A percentile compares a stretch with the other conserved stretches of the same genome.
Evolutionary conservation across 352 stramenopile species (phyloP).

Genomic region (Globisporangium radiosum): DNA sequence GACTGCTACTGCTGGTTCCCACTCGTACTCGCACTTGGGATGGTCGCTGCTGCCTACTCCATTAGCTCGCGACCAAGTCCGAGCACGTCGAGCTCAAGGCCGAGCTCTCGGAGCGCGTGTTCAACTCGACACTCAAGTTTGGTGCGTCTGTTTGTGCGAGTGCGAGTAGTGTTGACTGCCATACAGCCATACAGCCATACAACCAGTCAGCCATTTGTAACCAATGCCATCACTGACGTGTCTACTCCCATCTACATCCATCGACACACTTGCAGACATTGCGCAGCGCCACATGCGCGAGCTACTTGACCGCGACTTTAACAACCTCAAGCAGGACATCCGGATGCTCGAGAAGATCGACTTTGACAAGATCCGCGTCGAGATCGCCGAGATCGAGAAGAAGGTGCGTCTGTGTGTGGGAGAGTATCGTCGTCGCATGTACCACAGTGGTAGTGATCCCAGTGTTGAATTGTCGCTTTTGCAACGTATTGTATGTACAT

Average conservation of each 20-base stretch:
- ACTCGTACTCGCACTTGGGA: background rate
- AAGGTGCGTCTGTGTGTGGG: slow-evolving; percentile 23
- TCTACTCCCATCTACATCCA: no score
- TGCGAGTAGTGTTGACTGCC: no score
- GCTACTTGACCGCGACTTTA: slow-evolving; percentile 85
- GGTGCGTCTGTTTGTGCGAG: slow-evolving; percentile 23
- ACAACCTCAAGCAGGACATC: slow-evolving; percentile 87
- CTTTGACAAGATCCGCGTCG: slow-evolving; percentile 86
- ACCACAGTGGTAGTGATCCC: background rate
- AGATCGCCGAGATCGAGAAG: slow-evolving; percentile 84
- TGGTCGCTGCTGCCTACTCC: background rate
- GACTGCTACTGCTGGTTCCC: background rate
- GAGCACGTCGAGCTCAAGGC: slow-evolving; percentile 83
- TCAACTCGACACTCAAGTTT: slow-evolving; percentile 88
- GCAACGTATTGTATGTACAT: no score
- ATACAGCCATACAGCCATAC: background rate
- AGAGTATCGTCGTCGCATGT: no score
- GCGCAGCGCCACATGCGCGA: slow-evolving; percentile 85
- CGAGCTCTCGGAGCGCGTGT: slow-evolving; percentile 82
- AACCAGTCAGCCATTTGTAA: slow-evolving; percentile 14
- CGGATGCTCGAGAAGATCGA: slow-evolving; percentile 88
- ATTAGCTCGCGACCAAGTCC: slow-evolving; percentile 76
- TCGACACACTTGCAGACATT: slow-evolving; percentile 42
- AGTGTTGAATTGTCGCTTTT: no score
- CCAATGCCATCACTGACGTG: slow-evolving; percentile 35